These are phyloP conservation scores for Penicillium sp. DNA, from an alignment of 2,329 filamentous ascomycete genomes.

Conservation along the genomic window DNA sequence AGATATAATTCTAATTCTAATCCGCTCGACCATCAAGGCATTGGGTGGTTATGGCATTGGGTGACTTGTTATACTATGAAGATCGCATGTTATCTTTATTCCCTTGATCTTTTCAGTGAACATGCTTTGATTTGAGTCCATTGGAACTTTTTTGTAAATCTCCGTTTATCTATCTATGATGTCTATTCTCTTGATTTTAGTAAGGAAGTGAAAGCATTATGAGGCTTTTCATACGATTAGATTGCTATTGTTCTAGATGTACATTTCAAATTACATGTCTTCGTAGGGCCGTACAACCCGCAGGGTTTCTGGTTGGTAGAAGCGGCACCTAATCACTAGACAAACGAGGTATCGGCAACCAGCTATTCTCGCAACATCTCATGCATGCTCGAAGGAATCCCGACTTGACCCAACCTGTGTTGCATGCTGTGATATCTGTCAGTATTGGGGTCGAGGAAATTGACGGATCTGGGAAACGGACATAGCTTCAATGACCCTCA, in stretches of 20 bases:
- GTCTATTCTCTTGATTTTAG: background rate
- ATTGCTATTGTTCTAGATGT: background rate
- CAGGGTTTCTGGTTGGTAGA: background rate
- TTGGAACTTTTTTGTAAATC: background rate
- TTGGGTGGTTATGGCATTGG: conserved; percentile 8
- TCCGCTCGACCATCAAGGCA: conserved; percentile 11
- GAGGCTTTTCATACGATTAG: background rate
- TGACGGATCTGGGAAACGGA: background rate
- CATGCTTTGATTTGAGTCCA: conserved; percentile 21
- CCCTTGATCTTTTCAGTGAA: conserved; percentile 21
- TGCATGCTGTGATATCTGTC: background rate
- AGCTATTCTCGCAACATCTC: background rate
- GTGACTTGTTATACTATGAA: conserved; percentile 6
- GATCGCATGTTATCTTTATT: conserved; percentile 9
- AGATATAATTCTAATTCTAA: conserved; percentile 37
- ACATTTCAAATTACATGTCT: background rate
- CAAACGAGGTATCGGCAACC: background rate
- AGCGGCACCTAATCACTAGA: background rate
- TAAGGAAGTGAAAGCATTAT: background rate
- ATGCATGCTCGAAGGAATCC: no score
- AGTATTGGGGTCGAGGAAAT: background rate
- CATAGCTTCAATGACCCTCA: conserved; percentile 27
- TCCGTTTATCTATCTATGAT: background rate
- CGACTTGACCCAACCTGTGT: background rate
- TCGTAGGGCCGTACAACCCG: background rate